Base-by-base conservation (phyloP, 257 asterid genomes). In the Jasminum sambac region DNA sequence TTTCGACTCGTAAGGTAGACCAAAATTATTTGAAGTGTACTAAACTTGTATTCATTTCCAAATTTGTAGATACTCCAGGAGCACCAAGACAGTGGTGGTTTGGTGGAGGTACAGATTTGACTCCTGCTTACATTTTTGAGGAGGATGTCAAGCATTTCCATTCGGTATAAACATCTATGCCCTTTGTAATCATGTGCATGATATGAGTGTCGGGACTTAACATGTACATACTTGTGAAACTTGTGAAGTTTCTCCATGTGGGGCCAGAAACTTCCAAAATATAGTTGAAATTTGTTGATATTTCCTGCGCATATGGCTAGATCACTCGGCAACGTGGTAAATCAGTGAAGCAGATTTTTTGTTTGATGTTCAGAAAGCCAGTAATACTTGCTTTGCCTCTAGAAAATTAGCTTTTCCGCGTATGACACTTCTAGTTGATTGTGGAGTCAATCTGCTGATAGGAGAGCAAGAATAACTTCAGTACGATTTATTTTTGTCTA, bases 1-100 rank as follows among this genome's bases (percentile, higher is more conserved):
- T 38, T 26, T 5, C 63, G 52, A 10, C 60, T 65, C 24, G 44
- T 76, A 37, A n/a, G 36, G 41, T 58, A 34, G 57, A 39, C 67
- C 50, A 14, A 71, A 16, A 59, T 48, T 70, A 36, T 42, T 64
- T 30, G 42, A 61, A 21, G 19, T 40, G 37, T 57, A 36, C 68
- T 71, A 68, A 36, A 25, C 66, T 37, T 42, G 40, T 77, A 74
- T 67, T 74, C 70, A 39, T 66, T 61, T 77, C 61, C 63, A 74
- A 72, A 63, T 77, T 7, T 65, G 81, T 91, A 94, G 98, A 94
- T 85, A 80, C 89, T 79, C 96, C 95, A 12, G 97, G 98, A 74
- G 96, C 98, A 67, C 98, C 98, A 68, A 85, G 83, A 59, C 94
- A 86, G 39, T 94, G 98, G 98, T 94, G 98, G 98, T 94, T 94